Evolutionary conservation across 2,329 filamentous ascomycete genomes (phyloP).

Genomic region (Fusarium luffae): DNA sequence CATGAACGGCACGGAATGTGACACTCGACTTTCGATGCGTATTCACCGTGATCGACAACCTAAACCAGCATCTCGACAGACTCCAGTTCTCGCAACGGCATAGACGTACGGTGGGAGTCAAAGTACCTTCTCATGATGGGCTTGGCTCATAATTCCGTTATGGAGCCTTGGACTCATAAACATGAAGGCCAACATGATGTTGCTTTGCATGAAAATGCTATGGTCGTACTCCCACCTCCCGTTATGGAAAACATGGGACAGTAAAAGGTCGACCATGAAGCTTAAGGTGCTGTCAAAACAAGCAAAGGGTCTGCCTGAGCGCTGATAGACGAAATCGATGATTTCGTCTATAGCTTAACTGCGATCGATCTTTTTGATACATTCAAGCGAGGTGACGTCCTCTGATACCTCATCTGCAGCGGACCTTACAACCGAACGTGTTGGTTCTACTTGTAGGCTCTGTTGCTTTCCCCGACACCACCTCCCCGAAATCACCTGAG

Average conservation of each 20-base stretch:
- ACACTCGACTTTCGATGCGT: slow-evolving; percentile 30
- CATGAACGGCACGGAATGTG: slow-evolving; percentile 42
- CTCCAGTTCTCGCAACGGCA: slow-evolving; percentile 8
- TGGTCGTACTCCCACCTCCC: not conserved
- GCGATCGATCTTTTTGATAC: not conserved
- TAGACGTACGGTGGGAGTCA: slow-evolving; percentile 14
- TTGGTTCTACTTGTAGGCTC: slow-evolving; percentile 14
- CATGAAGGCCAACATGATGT: slow-evolving; percentile 12
- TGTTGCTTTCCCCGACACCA: slow-evolving; percentile 1
- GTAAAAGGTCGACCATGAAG: not conserved
- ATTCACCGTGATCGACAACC: slow-evolving; percentile 31
- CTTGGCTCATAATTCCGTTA: not conserved
- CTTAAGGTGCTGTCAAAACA: not conserved
- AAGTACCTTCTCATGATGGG: not conserved
- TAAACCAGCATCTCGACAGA: slow-evolving; percentile 26
- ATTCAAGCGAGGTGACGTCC: not conserved
- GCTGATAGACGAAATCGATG: not conserved
- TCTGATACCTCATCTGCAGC: not conserved
- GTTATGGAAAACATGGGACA: not conserved
- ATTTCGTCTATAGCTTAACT: not conserved
- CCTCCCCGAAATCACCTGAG: slow-evolving; percentile 10
- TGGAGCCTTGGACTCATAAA: not conserved
- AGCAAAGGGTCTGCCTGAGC: not conserved
- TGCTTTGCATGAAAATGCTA: slow-evolving; percentile 13
- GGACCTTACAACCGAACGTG: not conserved